Conservation (phyloP, 129 eudicot genomes). For the Centaurea solstitialis region DNA sequence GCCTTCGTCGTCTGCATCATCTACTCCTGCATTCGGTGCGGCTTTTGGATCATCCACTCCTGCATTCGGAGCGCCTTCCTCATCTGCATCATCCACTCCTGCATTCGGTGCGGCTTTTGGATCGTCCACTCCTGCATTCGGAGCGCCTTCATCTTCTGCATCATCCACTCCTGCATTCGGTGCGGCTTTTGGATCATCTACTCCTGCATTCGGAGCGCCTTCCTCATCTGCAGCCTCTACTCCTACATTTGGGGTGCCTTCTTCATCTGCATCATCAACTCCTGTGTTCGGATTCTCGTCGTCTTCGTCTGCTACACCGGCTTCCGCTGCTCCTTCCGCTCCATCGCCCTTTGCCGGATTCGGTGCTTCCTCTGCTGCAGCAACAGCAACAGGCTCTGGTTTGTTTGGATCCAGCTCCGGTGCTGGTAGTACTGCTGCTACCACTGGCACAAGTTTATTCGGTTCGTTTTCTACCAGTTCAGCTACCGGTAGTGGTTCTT, state of each 20-base stretch:
- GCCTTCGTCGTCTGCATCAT: neutral
- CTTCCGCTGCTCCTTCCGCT: constrained; percentile 27
- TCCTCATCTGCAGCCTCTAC: constrained; percentile 23
- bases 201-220: constrained; percentile 14
- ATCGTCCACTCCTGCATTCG: neutral
- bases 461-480: constrained; percentile 28
- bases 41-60: neutral
- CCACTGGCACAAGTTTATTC: constrained; percentile 27
- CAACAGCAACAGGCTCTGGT: constrained; percentile 32
- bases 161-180: constrained; percentile 11
- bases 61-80: constrained; percentile 5
- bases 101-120: neutral
- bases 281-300: constrained; percentile 33
- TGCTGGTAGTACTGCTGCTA: constrained; percentile 20
- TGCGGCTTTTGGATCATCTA: neutral
- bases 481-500: constrained; percentile 23
- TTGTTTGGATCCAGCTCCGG: constrained; percentile 32
- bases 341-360: constrained; percentile 25
- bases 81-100: constrained; percentile 10
- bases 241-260: constrained; percentile 29
- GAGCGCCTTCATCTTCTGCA: neutral
- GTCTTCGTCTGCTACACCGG: constrained; percentile 32
- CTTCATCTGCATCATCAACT: constrained; percentile 27
- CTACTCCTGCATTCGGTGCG: constrained; percentile 14
- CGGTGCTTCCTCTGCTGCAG: constrained; percentile 34